Conservation (phyloP, 179 eudicot species). For the Heliamphora ciliata region DNA sequence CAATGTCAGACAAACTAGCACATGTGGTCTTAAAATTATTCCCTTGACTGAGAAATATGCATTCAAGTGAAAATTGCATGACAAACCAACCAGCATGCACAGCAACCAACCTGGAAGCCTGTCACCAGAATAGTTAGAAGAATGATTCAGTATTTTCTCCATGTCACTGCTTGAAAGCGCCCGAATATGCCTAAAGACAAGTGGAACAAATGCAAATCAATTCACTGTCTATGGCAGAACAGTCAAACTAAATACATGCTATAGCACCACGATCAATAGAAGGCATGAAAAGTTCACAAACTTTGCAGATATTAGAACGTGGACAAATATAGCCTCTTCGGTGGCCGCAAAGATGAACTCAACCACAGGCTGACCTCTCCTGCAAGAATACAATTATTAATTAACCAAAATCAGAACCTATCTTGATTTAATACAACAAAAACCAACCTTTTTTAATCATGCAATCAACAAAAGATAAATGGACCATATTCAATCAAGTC, state of each 20-base stretch:
- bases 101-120: conserved; percentile 60
- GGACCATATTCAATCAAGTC: not conserved
- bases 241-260: not conserved
- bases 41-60: not conserved
- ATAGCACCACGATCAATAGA: not conserved
- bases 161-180: conserved; percentile 69
- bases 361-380: conserved; percentile 86
- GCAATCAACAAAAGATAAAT: not conserved
- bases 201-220: conserved; percentile 13
- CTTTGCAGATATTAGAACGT: conserved; percentile 78
- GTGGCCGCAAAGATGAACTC: conserved; percentile 89
- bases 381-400: conserved; percentile 28
- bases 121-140: conserved; percentile 37
- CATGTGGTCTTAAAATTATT: not conserved
- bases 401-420: conserved; percentile 6
- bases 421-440: conserved; percentile 4
- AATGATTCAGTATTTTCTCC: conserved; percentile 54
- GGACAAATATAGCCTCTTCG: conserved; percentile 85
- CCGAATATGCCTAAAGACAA: conserved; percentile 58
- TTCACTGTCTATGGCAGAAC: not conserved
- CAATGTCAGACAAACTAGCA: not conserved
- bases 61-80: not conserved
- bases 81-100: conserved; percentile 6
- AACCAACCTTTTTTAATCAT: not conserved
- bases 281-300: conserved; percentile 28